These are phyloP conservation scores for Penicillium psychrosexuale DNA, from an alignment of 2,329 filamentous ascomycete species.

Conservation along the genomic window DNA sequence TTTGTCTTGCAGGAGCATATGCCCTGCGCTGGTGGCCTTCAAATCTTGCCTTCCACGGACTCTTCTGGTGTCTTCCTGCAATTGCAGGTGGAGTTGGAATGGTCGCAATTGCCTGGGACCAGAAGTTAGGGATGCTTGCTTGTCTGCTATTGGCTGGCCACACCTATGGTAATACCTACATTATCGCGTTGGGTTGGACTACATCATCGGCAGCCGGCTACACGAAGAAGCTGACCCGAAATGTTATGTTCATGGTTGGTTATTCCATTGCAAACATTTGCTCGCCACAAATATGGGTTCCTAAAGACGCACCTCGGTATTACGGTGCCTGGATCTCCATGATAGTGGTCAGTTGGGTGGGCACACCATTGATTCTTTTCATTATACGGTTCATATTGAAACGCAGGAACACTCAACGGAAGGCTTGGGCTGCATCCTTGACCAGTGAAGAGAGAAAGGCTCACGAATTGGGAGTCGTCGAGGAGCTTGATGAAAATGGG, in stretches of 20 bases:
- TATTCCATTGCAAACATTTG: constrained; percentile 27
- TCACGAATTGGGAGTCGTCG: constrained; percentile 18
- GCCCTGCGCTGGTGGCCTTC: constrained; percentile 31
- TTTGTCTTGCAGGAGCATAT: constrained; percentile 34
- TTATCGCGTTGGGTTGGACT: constrained; percentile 39
- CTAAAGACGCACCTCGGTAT: constrained; percentile 29
- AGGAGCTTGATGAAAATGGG: constrained; percentile 35
- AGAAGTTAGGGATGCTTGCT: constrained; percentile 30
- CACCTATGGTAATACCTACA: constrained; percentile 37
- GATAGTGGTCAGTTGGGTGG: constrained; percentile 36
- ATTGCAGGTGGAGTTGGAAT: constrained; percentile 29
- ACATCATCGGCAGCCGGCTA: constrained; percentile 33
- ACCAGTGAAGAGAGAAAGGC: constrained; percentile 6
- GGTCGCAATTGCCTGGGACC: constrained; percentile 30
- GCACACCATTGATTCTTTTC: constrained; percentile 35
- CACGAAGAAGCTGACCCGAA: constrained; percentile 34
- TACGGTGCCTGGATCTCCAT: constrained; percentile 34
- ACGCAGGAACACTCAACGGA: neutral
- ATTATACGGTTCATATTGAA: constrained; percentile 35
- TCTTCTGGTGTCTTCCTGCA: constrained; percentile 33
- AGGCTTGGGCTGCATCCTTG: neutral
- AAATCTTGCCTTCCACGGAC: constrained; percentile 31
- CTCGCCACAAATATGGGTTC: constrained; percentile 32
- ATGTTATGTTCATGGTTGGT: constrained; percentile 29
- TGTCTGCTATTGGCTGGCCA: constrained; percentile 32